phyloP scores from a whole-genome alignment of 179 eudicot species.

The Pouteria campechiana region DNA sequence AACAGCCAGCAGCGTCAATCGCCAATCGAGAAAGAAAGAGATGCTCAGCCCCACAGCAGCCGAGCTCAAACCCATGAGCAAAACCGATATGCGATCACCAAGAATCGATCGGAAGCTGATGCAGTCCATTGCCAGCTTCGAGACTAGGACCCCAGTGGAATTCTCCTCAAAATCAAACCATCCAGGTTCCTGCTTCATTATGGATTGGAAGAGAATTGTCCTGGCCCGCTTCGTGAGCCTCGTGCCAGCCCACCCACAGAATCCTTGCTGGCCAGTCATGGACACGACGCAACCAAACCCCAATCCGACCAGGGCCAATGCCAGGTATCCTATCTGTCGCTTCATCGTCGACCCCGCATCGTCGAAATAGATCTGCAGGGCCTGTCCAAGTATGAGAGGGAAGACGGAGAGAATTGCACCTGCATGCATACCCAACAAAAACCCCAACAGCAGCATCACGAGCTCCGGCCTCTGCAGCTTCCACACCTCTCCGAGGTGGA shows the following conservation, averaged over 20 bases:
- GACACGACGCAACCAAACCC: constrained; percentile 27
- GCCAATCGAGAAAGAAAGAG: constrained; percentile 25
- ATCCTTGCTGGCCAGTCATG: constrained; percentile 46
- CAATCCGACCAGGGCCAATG: constrained; percentile 30
- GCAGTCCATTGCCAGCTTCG: constrained; percentile 28
- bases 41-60: constrained; percentile 38
- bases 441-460: constrained; percentile 17
- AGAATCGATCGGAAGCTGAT: constrained; percentile 33
- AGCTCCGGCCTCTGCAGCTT: constrained; percentile 29
- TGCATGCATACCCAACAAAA: constrained; percentile 22
- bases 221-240: constrained; percentile 31
- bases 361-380: constrained; percentile 23
- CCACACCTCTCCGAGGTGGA: constrained; percentile 20
- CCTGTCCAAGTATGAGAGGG: constrained; percentile 32
- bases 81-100: constrained; percentile 30
- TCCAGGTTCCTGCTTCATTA: constrained; percentile 41
- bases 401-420: constrained; percentile 42
- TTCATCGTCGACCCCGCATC: constrained; percentile 9
- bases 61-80: constrained; percentile 36
- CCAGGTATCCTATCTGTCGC: constrained; percentile 16
- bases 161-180: constrained; percentile 37
- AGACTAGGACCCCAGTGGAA: constrained; percentile 30
- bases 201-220: constrained; percentile 15
- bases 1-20: constrained; percentile 21
- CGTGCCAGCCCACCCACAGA: constrained; percentile 47